These are phyloP conservation scores for Blastobotrys elegans DNA, from an alignment of 1,139 yeast species.

Conservation along the genomic window DNA sequence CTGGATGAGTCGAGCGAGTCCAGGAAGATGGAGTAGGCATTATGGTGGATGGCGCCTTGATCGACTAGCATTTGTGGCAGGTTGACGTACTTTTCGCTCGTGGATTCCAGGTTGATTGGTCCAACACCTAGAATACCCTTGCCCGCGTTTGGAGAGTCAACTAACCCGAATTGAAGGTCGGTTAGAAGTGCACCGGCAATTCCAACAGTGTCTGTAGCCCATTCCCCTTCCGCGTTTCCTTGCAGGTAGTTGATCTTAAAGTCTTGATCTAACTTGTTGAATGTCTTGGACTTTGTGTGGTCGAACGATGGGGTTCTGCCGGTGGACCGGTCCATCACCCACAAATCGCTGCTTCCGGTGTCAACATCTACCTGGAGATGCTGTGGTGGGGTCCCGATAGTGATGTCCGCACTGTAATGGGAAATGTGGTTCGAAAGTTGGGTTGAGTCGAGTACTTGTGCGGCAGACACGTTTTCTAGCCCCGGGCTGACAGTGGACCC, in stretches of 20 bases:
- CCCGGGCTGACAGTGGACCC: not conserved
- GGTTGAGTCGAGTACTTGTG: not conserved
- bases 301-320: constrained; percentile 21
- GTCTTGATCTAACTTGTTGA: constrained; percentile 17
- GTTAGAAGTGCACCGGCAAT: constrained; percentile 34
- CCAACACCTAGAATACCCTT: constrained; percentile 53
- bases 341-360: constrained; percentile 51
- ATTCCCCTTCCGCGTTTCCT: constrained; percentile 42
- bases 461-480: not conserved
- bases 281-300: constrained; percentile 19
- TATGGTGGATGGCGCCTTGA: constrained; percentile 45
- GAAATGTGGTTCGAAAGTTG: constrained; percentile 12
- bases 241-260: constrained; percentile 59
- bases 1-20: constrained; percentile 24
- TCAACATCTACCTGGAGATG: constrained; percentile 29
- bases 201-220: constrained; percentile 44
- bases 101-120: constrained; percentile 39
- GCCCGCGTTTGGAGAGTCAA: constrained; percentile 38
- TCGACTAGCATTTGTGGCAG: constrained; percentile 15
- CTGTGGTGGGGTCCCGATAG: constrained; percentile 20
- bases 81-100: constrained; percentile 19
- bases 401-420: constrained; percentile 14
- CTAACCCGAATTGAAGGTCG: constrained; percentile 45
- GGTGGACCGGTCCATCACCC: constrained; percentile 42
- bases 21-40: constrained; percentile 40